phyloP scores from a whole-genome alignment of 2,329 filamentous ascomycete species.

The Pestalotiopsis fici region DNA sequence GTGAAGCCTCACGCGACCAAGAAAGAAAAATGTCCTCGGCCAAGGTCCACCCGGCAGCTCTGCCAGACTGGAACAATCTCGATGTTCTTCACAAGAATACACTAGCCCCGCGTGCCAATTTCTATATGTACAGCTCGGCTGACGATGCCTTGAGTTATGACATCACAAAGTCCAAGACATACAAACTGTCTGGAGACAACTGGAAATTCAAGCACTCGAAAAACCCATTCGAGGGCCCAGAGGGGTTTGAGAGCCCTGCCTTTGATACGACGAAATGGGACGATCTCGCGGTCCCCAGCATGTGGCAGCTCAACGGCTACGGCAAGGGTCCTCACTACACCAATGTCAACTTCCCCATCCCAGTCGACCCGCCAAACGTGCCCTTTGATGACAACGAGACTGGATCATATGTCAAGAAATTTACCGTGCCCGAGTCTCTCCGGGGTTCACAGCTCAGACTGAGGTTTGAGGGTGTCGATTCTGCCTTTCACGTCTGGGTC shows the following conservation, averaged over 20 bases:
- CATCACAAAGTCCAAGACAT: conserved; percentile 31
- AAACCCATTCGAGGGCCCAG: conserved; percentile 39
- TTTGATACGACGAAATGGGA: conserved; percentile 40
- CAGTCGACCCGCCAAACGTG: conserved; percentile 60
- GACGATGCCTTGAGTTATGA: conserved; percentile 48
- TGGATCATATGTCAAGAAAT: conserved; percentile 53
- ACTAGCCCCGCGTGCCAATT: conserved; percentile 54
- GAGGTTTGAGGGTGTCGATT: conserved; percentile 64
- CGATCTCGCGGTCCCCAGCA: conserved; percentile 62
- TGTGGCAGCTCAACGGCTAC: conserved; percentile 72
- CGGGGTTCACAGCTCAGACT: conserved; percentile 49
- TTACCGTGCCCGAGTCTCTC: conserved; percentile 42
- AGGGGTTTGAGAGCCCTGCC: conserved; percentile 28
- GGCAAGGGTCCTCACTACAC: conserved; percentile 68
- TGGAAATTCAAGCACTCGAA: conserved; percentile 48
- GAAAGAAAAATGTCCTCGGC: conserved; percentile 14
- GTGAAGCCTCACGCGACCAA: neutral
- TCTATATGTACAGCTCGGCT: conserved; percentile 51
- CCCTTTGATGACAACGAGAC: conserved; percentile 54
- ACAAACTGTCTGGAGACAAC: conserved; percentile 43
- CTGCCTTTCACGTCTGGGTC: conserved; percentile 62
- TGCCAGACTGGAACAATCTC: conserved; percentile 63
- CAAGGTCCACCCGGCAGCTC: conserved; percentile 17
- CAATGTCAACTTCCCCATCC: conserved; percentile 68
- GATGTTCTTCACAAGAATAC: conserved; percentile 57